phyloP scores from a whole-genome alignment of 441 rosid species.

The Geranium incanum region DNA sequence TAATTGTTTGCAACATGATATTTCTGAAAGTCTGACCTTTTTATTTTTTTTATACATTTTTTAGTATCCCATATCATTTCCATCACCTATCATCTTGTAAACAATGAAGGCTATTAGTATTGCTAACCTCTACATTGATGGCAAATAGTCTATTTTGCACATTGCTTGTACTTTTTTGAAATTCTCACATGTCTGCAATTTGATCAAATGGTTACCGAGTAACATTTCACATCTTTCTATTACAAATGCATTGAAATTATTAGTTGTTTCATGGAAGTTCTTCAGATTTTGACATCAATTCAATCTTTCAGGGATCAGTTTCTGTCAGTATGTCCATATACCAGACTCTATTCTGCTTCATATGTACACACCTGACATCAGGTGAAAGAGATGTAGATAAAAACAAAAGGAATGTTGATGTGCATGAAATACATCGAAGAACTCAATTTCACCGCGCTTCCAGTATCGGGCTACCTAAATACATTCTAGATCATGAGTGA shows the following conservation, averaged over 20 bases:
- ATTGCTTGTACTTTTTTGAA: not conserved
- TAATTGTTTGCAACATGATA: not conserved
- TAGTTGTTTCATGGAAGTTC: conserved; percentile 13
- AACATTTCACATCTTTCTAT: not conserved
- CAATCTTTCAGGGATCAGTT: conserved; percentile 64
- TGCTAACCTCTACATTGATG: not conserved
- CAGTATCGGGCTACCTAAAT: conserved; percentile 51
- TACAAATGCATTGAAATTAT: not conserved
- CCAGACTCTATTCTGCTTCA: conserved; percentile 70
- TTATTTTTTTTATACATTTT: no score
- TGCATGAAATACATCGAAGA: conserved; percentile 65
- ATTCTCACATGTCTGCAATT: not conserved
- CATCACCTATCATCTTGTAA: not conserved
- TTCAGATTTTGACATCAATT: conserved; percentile 22
- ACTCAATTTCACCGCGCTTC: conserved; percentile 50
- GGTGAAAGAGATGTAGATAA: conserved; percentile 82
- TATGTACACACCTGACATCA: conserved; percentile 65
- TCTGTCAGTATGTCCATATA: conserved; percentile 81
- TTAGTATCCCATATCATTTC: not conserved
- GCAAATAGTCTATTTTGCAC: not conserved
- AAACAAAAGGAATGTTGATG: conserved; percentile 68
- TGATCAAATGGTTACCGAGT: not conserved
- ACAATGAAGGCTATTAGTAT: not conserved
- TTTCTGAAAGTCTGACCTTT: no score
- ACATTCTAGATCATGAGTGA: conserved; percentile 66